Base-by-base conservation (phyloP, 192 early-diverging fungal species). In the Kickxella alabastrina region DNA sequence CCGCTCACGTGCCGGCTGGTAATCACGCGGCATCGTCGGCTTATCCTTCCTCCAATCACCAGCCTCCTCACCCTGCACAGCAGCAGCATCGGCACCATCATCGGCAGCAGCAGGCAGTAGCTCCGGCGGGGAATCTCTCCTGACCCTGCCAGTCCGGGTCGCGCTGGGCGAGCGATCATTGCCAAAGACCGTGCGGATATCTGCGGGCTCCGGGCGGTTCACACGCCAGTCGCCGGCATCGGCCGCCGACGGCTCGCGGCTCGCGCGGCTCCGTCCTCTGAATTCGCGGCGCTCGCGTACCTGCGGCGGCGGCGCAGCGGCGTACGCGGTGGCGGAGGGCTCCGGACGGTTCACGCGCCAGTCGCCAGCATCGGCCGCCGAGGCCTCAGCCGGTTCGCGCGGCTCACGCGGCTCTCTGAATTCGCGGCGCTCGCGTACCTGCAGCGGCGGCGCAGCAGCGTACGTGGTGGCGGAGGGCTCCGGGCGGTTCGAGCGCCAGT, bases 341-440 rank as follows among this genome's bases (percentile, higher is more conserved):
- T 65, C 55, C 25, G 62, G 52, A 10, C 46, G 28, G 51, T 62
- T 54, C 12, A 48, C 42, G 18, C 70, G 59, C 70, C 70, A 74
- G 43, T 62, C 63, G 3, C 54, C 54, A 5, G 43, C 35, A 9
- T 29, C 35, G 28, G 66, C 70, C 2, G 70, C 64, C 4, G 37
- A 54, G 12, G 63, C 52, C 18, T 51, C 49, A 3, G 36, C 6
- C 3, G 70, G 62, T 29, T 55, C 53, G n/a, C 42, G 40, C 3
- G 57, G 57, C 40, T 55, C 65, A 1, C 54, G 24, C 0, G 58
- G 57, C 22, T 68, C 65, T 9, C 57, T 52, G 0, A 48, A 50
- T 7, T 43, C 46, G 0, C 57, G 51, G 3, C 17, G 4, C n/a
- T 47, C 54, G 3, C 54, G 32, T 23, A 35, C 4, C 52, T 43